Evolutionary conservation across 2,329 filamentous ascomycete species (phyloP).

Genomic region (Aspergillus viridinutans): DNA sequence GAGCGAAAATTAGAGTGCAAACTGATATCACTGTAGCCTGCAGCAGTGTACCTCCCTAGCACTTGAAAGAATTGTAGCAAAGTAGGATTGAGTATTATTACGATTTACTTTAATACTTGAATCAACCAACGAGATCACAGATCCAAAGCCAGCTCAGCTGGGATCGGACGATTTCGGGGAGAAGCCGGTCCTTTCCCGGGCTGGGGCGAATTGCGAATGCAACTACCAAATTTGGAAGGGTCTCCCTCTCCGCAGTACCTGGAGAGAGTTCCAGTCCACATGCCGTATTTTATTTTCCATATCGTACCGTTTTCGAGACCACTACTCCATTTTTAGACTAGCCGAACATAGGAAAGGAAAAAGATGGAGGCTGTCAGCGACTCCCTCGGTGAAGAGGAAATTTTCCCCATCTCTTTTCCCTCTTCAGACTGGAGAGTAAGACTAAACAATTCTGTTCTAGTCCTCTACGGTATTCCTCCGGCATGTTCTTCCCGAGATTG

Average conservation of each 20-base stretch:
- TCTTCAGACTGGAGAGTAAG: neutral
- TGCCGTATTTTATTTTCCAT: too few species aligned
- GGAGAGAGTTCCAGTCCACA: constrained; percentile 11
- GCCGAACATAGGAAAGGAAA: too few species aligned
- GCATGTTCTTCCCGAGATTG: constrained; percentile 18
- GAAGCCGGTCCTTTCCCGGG: constrained; percentile 11
- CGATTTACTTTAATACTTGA: neutral
- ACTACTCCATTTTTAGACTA: neutral
- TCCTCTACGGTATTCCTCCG: constrained; percentile 10
- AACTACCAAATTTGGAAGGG: too few species aligned
- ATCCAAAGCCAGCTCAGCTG: neutral
- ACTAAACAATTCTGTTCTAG: constrained; percentile 2
- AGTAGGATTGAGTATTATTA: too few species aligned
- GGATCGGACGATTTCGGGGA: constrained; percentile 19
- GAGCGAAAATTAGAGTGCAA: neutral
- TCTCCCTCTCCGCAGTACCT: constrained; percentile 1
- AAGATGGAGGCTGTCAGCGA: neutral
- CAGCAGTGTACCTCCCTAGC: too few species aligned
- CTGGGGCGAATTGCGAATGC: too few species aligned
- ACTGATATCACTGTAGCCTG: neutral
- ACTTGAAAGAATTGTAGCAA: too few species aligned
- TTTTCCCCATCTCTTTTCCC: neutral
- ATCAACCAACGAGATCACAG: neutral
- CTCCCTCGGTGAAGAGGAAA: constrained; percentile 18
- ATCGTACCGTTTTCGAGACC: too few species aligned